Conservation (phyloP, 305 asterid species). For the Caryopteris hybrid region DNA sequence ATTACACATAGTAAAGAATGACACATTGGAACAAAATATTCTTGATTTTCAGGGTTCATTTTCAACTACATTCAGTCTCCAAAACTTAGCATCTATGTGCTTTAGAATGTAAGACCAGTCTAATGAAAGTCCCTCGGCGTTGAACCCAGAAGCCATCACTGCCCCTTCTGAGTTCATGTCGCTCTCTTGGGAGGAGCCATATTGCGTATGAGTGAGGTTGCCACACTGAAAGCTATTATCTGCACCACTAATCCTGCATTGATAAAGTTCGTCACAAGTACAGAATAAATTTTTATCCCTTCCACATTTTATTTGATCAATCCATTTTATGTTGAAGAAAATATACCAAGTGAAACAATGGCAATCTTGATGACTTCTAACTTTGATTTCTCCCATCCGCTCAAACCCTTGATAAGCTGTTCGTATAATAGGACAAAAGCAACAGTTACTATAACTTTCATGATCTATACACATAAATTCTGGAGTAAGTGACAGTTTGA, state of each 20-base stretch:
- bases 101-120: too few species aligned
- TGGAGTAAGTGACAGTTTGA: neutral
- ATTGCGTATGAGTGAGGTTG: slow-evolving; percentile 39
- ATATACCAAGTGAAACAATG: slow-evolving; percentile 40
- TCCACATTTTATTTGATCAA: neutral
- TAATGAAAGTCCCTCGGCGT: too few species aligned
- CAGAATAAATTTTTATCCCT: neutral
- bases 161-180: neutral
- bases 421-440: neutral
- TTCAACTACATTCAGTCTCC: too few species aligned
- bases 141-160: too few species aligned
- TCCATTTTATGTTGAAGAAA: neutral
- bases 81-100: too few species aligned
- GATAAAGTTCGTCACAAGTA: neutral
- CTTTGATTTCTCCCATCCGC: slow-evolving; percentile 32
- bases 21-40: too few species aligned
- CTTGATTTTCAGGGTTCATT: too few species aligned
- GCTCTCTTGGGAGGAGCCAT: slow-evolving; percentile 63
- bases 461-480: neutral
- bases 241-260: slow-evolving; percentile 34
- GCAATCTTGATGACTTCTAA: slow-evolving; percentile 32
- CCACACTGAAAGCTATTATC: slow-evolving; percentile 22
- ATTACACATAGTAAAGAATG: too few species aligned
- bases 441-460: neutral
- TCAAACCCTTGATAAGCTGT: slow-evolving; percentile 40